phyloP scores from a whole-genome alignment of 2,329 filamentous ascomycete genomes.

The Ascosphaera aggregata region DNA sequence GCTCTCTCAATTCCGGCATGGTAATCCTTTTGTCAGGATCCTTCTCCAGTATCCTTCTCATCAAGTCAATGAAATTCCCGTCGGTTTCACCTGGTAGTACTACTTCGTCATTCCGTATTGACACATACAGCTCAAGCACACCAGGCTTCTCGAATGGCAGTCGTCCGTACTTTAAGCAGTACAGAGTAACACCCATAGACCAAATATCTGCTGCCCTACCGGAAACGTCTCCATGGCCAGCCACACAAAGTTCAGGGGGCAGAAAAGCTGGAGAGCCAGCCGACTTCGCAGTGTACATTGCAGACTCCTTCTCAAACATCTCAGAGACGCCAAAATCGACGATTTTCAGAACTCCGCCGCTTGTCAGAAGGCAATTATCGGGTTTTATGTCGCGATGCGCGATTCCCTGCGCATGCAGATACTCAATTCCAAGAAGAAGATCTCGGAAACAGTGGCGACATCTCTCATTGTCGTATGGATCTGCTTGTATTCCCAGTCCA shows the following conservation, averaged over 20 bases:
- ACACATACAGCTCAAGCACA: constrained; percentile 70
- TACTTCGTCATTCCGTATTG: constrained; percentile 51
- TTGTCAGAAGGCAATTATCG: constrained; percentile 75
- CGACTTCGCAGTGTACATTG: constrained; percentile 90
- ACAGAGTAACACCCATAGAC: constrained; percentile 89
- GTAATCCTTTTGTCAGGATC: constrained; percentile 61
- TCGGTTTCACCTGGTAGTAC: constrained; percentile 40
- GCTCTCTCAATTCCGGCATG: constrained; percentile 58
- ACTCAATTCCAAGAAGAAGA: constrained; percentile 79
- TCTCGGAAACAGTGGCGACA: constrained; percentile 84
- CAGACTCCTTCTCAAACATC: constrained; percentile 69
- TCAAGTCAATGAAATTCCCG: constrained; percentile 48
- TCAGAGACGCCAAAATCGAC: constrained; percentile 95
- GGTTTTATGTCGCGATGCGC: constrained; percentile 72
- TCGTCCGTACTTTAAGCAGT: constrained; percentile 82
- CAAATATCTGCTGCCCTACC: constrained; percentile 92
- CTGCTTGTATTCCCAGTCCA: constrained; percentile 57
- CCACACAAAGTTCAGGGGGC: constrained; percentile 86
- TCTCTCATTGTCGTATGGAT: constrained; percentile 58
- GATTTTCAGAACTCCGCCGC: constrained; percentile 75
- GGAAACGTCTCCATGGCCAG: constrained; percentile 36
- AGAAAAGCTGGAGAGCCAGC: constrained; percentile 96
- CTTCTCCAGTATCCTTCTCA: constrained; percentile 56
- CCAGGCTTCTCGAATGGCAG: constrained; percentile 66
- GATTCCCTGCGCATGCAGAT: constrained; percentile 70